phyloP scores from a whole-genome alignment of 768 basidiomycete genomes.

The Kondoa malvinella region DNA sequence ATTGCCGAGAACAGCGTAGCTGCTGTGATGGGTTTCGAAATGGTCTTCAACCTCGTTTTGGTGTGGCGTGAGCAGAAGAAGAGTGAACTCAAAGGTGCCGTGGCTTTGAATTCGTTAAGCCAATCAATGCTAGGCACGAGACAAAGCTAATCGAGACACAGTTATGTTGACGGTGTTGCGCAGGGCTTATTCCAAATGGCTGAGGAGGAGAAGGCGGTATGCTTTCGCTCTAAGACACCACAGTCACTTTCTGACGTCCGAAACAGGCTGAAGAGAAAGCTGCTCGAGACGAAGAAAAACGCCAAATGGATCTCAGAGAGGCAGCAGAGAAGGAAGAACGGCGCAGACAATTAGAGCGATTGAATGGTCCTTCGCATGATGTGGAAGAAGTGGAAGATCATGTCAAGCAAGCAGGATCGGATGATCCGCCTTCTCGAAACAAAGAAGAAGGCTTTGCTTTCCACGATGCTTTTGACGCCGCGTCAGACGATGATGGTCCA shows the following conservation, averaged over 20 bases:
- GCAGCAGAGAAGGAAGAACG: constrained; percentile 25
- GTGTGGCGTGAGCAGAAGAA: not conserved
- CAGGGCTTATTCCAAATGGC: not conserved
- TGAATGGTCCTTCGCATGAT: constrained; percentile 19
- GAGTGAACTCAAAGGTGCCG: not conserved
- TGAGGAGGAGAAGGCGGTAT: not conserved
- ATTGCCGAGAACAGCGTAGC: constrained; percentile 28
- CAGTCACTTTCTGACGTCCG: not conserved
- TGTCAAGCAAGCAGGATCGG: not conserved
- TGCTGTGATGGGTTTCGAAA: constrained; percentile 27
- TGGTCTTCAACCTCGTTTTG: constrained; percentile 8
- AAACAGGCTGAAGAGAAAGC: not conserved
- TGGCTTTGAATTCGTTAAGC: not conserved
- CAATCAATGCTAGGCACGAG: too few relatives aligned
- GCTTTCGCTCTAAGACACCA: not conserved
- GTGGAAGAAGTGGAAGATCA: constrained; percentile 1
- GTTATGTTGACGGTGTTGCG: not conserved
- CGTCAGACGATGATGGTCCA: not conserved
- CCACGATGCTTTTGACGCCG: too few relatives aligned
- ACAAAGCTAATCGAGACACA: not conserved
- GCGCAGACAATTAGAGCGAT: constrained; percentile 23
- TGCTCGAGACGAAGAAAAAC: constrained; percentile 1
- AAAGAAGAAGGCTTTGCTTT: not conserved
- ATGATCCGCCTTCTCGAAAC: not conserved
- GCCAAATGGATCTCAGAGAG: constrained; percentile 23